Percentiles rank a stretch among this genome's conserved stretches.
These are phyloP conservation scores for Colletotrichum kahawae DNA, from an alignment of 2,329 filamentous ascomycete genomes.

Conservation along the genomic window DNA sequence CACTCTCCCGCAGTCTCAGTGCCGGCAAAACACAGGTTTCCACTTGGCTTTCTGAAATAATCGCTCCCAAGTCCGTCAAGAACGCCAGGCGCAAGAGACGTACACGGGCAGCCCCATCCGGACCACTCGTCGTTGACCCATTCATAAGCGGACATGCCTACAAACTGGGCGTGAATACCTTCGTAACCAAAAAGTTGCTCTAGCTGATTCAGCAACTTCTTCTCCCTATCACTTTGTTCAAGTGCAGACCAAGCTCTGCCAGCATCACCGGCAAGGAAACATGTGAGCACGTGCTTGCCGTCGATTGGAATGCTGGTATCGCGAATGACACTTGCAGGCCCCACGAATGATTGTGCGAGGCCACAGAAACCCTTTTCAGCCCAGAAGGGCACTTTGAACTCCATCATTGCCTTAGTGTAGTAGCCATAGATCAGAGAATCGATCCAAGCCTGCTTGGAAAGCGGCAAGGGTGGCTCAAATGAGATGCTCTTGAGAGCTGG, in stretches of 20 bases:
- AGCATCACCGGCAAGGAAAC: conserved; percentile 43
- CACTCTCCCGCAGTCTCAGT: conserved; percentile 58
- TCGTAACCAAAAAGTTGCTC: conserved; percentile 25
- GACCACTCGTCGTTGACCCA: conserved; percentile 44
- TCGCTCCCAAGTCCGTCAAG: conserved; percentile 35
- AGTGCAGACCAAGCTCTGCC: conserved; percentile 36
- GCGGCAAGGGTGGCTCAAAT: conserved; percentile 52
- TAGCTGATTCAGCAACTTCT: conserved; percentile 31
- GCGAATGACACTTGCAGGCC: conserved; percentile 49
- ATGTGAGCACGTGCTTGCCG: conserved; percentile 38
- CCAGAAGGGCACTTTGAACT: conserved; percentile 46
- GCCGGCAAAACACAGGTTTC: conserved; percentile 50
- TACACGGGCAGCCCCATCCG: conserved; percentile 45
- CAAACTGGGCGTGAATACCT: conserved; percentile 27
- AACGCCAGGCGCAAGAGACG: conserved; percentile 41
- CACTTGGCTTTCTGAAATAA: conserved; percentile 36
- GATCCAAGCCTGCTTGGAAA: conserved; percentile 37
- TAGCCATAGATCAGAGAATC: conserved; percentile 46
- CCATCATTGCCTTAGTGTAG: conserved; percentile 56
- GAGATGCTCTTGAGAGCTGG: conserved; percentile 48
- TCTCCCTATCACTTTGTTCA: conserved; percentile 22
- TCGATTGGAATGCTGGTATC: conserved; percentile 42
- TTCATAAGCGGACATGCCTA: conserved; percentile 37
- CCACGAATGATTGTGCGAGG: conserved; percentile 46
- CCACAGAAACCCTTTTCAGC: conserved; percentile 45